A percentile compares a stretch with the other conserved stretches of the same genome.
These are phyloP conservation scores for Hanseniaspora singularis DNA, from an alignment of 805 yeast genomes.

Conservation along the genomic window DNA sequence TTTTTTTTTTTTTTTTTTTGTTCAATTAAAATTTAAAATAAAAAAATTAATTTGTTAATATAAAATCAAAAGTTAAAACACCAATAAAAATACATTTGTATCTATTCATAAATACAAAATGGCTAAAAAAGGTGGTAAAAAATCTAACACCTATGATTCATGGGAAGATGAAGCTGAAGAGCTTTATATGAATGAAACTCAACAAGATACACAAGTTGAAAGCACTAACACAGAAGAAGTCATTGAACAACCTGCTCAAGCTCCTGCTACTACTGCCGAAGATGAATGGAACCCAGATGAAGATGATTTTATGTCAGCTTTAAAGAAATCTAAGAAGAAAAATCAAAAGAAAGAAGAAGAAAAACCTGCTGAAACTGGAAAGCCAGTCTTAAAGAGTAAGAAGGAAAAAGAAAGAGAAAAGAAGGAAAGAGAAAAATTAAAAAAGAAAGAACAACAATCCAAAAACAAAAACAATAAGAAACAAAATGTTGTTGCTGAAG, in stretches of 20 bases:
- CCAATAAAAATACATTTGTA: too few species aligned
- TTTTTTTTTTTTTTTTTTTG: too few species aligned
- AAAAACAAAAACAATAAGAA: constrained; percentile 28
- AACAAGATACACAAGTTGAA: constrained; percentile 32
- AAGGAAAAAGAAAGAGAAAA: constrained; percentile 91
- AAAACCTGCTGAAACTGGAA: constrained; percentile 38
- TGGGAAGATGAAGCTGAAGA: constrained; percentile 67
- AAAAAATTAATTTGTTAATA: too few species aligned
- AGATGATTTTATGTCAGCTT: constrained; percentile 66
- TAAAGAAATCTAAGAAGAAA: constrained; percentile 60
- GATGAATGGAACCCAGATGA: constrained; percentile 36
- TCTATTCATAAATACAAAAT: too few species aligned
- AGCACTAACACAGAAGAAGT: constrained; percentile 23
- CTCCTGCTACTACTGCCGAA: constrained; percentile 28
- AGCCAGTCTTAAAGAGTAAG: constrained; percentile 72
- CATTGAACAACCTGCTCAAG: constrained; percentile 16
- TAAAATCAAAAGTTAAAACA: too few species aligned
- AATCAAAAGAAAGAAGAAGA: constrained; percentile 63
- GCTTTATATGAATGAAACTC: constrained; percentile 27
- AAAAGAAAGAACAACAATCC: constrained; percentile 45
- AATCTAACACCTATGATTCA: constrained; percentile 47
- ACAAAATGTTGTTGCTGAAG: constrained; percentile 14
- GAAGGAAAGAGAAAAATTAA: constrained; percentile 80
- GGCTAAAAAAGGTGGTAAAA: constrained; percentile 48
- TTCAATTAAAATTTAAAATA: too few species aligned